Percentiles rank a stretch among this genome's conserved stretches.
phyloP scores from a whole-genome alignment of 1,284 basidiomycete genomes.

The Pseudozyma sp. region DNA sequence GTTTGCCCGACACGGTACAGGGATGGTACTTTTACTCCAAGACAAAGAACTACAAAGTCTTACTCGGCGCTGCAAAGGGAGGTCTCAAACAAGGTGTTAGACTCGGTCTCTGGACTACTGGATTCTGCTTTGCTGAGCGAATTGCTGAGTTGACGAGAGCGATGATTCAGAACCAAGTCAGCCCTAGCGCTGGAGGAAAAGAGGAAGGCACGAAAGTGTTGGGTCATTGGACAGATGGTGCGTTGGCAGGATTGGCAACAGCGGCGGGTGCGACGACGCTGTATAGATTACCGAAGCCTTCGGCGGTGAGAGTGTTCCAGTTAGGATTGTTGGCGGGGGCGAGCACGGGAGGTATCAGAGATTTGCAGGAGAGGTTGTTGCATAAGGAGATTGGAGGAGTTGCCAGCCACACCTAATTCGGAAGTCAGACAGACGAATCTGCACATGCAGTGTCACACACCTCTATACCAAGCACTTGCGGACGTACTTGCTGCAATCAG shows the following conservation, averaged over 20 bases:
- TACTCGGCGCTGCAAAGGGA: slow-evolving; percentile 57
- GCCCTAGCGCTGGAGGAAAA: background rate
- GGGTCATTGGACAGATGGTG: slow-evolving; percentile 62
- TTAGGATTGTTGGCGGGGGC: slow-evolving; percentile 43
- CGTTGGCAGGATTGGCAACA: slow-evolving; percentile 49
- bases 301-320: slow-evolving; percentile 33
- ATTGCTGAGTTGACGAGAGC: slow-evolving; percentile 20
- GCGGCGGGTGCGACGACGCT: slow-evolving; percentile 37
- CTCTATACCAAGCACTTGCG: background rate
- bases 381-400: slow-evolving; percentile 42
- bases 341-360: slow-evolving; percentile 40
- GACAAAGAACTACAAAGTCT: slow-evolving; percentile 67
- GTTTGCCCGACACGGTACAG: slow-evolving; percentile 65
- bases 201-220: slow-evolving; percentile 20
- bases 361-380: slow-evolving; percentile 37
- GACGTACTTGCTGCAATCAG: background rate
- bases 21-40: slow-evolving; percentile 69
- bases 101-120: slow-evolving; percentile 55
- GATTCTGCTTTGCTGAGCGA: slow-evolving; percentile 57
- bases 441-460: background rate
- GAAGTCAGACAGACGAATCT: background rate
- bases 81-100: slow-evolving; percentile 53
- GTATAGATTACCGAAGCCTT: slow-evolving; percentile 38
- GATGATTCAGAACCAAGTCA: slow-evolving; percentile 14
- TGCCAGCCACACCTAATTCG: slow-evolving; percentile 32